Percentiles rank a stretch among this genome's conserved stretches.
Evolutionary conservation across 2,329 filamentous ascomycete genomes (phyloP).

Genomic region (Parastagonospora avenae): DNA sequence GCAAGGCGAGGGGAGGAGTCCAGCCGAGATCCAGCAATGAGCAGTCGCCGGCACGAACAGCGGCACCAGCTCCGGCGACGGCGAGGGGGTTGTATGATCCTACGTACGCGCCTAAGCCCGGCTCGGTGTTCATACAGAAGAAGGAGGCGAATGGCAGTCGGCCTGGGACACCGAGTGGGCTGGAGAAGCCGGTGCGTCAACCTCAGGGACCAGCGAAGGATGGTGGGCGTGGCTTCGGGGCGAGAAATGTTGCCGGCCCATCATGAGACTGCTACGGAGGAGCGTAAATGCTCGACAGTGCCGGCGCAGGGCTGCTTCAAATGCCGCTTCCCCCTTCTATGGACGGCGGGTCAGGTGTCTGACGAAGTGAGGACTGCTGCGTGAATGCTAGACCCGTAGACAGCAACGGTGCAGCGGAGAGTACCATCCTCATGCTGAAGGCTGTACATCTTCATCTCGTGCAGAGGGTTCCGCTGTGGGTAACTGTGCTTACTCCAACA

Average conservation of each 20-base stretch:
- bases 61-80: conserved; percentile 42
- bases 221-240: conserved; percentile 77
- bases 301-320: no score
- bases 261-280: conserved; percentile 8
- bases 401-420: no score
- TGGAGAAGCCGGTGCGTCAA: conserved; percentile 72
- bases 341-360: no score
- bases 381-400: no score
- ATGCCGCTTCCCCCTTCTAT: no score
- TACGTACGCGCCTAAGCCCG: conserved; percentile 69
- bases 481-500: no score
- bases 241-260: conserved; percentile 48
- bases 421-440: no score
- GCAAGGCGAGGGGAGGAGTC: conserved; percentile 42
- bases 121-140: conserved; percentile 54
- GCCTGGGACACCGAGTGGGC: conserved; percentile 61
- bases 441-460: no score
- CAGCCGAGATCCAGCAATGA: conserved; percentile 46
- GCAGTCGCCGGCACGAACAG: conserved; percentile 40
- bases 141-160: conserved; percentile 53
- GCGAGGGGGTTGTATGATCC: conserved; percentile 78
- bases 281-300: neutral
- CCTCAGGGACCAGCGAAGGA: conserved; percentile 78
- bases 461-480: no score
- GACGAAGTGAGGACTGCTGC: no score